Evolutionary conservation across 164 flowering plant genomes (phyloP).

Genomic region (Magnolia sinica): DNA sequence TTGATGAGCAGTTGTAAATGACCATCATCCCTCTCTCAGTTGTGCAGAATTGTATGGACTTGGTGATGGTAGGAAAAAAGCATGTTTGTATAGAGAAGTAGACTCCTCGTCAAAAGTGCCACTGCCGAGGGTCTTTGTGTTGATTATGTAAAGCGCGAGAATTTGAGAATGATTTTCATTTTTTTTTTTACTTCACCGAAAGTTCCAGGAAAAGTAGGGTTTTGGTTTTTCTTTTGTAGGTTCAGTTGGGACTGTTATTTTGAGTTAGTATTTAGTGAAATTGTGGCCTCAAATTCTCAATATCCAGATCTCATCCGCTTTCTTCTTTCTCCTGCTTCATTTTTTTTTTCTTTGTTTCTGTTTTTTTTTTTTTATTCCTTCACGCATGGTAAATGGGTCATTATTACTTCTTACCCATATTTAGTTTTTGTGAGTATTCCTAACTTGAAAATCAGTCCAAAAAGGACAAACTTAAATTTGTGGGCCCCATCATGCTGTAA

Average conservation of each 20-base stretch:
- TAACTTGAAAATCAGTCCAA: too few species aligned
- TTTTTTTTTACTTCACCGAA: background rate
- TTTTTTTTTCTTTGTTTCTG: too few species aligned
- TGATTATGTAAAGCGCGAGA: background rate
- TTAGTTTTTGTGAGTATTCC: too few species aligned
- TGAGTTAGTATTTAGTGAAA: background rate
- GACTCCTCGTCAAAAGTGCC: background rate
- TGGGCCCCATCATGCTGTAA: too few species aligned
- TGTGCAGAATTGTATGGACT: slow-evolving; percentile 2
- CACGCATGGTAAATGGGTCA: too few species aligned
- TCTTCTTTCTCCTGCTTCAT: too few species aligned
- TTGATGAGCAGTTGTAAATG: slow-evolving; percentile 67
- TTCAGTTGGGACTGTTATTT: background rate
- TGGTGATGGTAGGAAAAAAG: background rate
- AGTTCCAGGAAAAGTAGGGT: background rate
- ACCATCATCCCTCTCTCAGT: slow-evolving; percentile 1
- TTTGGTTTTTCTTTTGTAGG: background rate
- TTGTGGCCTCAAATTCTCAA: too few species aligned
- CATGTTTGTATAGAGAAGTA: slow-evolving; percentile 1
- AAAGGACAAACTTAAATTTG: too few species aligned
- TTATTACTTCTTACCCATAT: too few species aligned
- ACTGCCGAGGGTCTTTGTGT: background rate
- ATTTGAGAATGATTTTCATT: background rate
- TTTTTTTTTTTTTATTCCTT: too few species aligned
- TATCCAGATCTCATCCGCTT: too few species aligned